phyloP scores from a whole-genome alignment of 768 basidiomycete species.

The Lentinula guzmanii region DNA sequence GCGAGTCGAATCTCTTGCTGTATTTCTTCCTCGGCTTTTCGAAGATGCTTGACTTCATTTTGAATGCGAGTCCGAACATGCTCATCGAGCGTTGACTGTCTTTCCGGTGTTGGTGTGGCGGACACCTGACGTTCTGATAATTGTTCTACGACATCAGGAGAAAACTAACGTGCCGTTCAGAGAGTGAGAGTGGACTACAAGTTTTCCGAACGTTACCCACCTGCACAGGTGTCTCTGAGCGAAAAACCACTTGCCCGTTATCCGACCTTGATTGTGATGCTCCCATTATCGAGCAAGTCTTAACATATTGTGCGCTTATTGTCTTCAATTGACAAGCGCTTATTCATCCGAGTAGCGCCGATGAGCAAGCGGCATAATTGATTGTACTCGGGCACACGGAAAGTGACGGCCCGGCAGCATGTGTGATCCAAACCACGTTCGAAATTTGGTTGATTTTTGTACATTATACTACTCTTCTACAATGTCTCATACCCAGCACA shows the following conservation, averaged over 20 bases:
- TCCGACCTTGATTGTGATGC: slow-evolving; percentile 60
- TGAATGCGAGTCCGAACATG: slow-evolving; percentile 70
- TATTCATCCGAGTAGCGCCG: too few relatives aligned
- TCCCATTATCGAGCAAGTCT: slow-evolving; percentile 41
- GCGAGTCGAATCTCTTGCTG: slow-evolving; percentile 69
- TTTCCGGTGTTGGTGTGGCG: slow-evolving; percentile 54
- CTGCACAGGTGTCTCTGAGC: slow-evolving; percentile 47
- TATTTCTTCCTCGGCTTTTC: slow-evolving; percentile 63
- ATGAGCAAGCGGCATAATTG: too few relatives aligned
- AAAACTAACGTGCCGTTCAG: slow-evolving; percentile 48
- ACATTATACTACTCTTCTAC: too few relatives aligned
- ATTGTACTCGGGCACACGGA: too few relatives aligned
- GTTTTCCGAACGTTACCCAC: slow-evolving; percentile 23
- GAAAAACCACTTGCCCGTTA: slow-evolving; percentile 51
- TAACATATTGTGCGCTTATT: too few relatives aligned
- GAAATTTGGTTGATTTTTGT: too few relatives aligned
- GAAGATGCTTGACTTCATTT: slow-evolving; percentile 59
- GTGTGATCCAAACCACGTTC: too few relatives aligned
- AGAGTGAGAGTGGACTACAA: slow-evolving; percentile 6
- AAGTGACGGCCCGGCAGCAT: too few relatives aligned
- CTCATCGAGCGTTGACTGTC: slow-evolving; percentile 69
- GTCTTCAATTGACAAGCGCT: too few relatives aligned
- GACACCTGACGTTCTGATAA: slow-evolving; percentile 62
- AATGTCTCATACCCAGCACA: too few relatives aligned
- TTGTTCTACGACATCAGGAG: slow-evolving; percentile 75